These are phyloP conservation scores for Suillus luteus DNA, from an alignment of 768 basidiomycete genomes.

Conservation along the genomic window DNA sequence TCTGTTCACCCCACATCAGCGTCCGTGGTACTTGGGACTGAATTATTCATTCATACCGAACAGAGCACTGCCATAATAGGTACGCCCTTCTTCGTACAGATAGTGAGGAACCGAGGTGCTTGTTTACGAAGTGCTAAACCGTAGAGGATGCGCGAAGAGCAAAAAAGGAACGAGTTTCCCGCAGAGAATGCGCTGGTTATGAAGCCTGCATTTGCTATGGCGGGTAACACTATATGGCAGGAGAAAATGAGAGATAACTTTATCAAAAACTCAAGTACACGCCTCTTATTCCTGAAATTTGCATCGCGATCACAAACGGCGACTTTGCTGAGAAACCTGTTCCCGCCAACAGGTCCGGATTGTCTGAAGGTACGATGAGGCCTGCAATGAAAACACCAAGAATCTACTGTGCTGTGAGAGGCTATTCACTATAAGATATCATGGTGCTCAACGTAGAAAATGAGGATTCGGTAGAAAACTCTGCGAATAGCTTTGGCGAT, in stretches of 20 bases:
- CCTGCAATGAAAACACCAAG: conserved; percentile 70
- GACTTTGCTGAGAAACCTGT: conserved; percentile 67
- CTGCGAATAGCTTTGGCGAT: conserved; percentile 73
- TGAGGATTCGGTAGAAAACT: conserved; percentile 77
- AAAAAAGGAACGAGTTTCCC: conserved; percentile 66
- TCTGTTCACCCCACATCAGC: conserved; percentile 22
- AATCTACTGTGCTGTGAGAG: conserved; percentile 40
- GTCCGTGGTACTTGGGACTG: background rate
- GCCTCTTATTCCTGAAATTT: conserved; percentile 65
- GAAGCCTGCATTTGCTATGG: conserved; percentile 71
- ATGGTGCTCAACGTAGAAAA: conserved; percentile 62
- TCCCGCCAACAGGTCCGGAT: conserved; percentile 44
- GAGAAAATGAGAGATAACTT: conserved; percentile 5
- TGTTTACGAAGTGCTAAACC: conserved; percentile 48
- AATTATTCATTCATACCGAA: conserved; percentile 24
- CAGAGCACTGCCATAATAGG: conserved; percentile 40
- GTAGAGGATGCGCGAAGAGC: conserved; percentile 42
- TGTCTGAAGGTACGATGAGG: conserved; percentile 72
- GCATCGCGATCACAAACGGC: conserved; percentile 83
- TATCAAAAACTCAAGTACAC: conserved; percentile 11
- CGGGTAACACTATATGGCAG: conserved; percentile 44
- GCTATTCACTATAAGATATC: background rate
- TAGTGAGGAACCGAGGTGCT: conserved; percentile 48
- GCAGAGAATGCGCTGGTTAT: conserved; percentile 76
- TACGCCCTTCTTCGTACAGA: conserved; percentile 49